Evolutionary conservation across 106 monocot species (phyloP), one percentile per base, ranked within the genome.

Genomic region (Platanthera guangdongensis): DNA sequence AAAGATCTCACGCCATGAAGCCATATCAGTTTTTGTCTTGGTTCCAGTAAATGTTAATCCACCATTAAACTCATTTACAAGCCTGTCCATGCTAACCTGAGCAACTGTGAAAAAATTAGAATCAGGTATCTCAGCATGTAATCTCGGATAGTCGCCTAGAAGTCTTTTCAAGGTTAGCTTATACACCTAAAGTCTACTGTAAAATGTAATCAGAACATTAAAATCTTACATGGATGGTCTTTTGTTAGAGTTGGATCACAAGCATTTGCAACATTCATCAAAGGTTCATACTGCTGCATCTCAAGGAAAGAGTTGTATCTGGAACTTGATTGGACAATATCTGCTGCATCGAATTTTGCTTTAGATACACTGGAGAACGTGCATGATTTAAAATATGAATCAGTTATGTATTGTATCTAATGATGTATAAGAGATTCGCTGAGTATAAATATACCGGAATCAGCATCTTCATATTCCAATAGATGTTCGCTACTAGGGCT

Each of bases 321-420:
- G 90, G 95, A 87, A 72, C 85, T 89, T 90, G 85, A 75, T 87
- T 87, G 92, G 78, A 77, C 83, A 85, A 86, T 92, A 95, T 95
- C 95, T 93, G 95, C 87, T 92, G 95, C 86, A 95, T 83, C 90
- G 93, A 90, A 90, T 95, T 92, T 93, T 76, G 81, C 90, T 93
- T 92, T 95, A 93, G 92, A 92, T 82, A 93, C 92, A 93, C 93
- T 91, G 88, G 88, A 87, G 89, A 83, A 69, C 84, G 63, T 94
- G 94, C 88, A 85, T 92, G 75, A 92, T 86, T 82, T 78, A 78
- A 79, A 88, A 78, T 92, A 91, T 91, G 88, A 80, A 97, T 91
- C 93, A 88, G 86, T 84, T 72, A 79, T 79, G 49, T 79, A 18
- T 48, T 30, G 45, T 64, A 80, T 73, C 50, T 64, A n/a, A 71